Percentiles rank a stretch among this genome's conserved stretches.
Conservation (phyloP, 2,329 filamentous ascomycete genomes). For the Canariomyces notabilis region DNA sequence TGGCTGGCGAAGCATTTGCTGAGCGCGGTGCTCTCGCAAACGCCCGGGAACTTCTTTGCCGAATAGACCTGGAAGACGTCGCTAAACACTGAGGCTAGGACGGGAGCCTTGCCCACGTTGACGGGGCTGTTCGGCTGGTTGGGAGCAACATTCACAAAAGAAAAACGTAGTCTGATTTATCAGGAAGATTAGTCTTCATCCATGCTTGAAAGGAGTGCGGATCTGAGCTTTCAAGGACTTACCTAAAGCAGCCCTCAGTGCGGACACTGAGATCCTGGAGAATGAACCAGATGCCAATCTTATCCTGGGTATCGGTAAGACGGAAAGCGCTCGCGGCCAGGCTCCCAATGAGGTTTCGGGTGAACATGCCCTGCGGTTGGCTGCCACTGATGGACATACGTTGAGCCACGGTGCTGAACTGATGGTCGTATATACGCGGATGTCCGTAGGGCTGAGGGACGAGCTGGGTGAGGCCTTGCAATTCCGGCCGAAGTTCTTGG, state of each 20-base stretch:
- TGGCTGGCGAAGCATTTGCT: constrained; percentile 92
- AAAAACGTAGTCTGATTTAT: constrained; percentile 53
- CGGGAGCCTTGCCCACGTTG: constrained; percentile 71
- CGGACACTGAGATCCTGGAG: constrained; percentile 91
- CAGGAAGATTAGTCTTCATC: constrained; percentile 2
- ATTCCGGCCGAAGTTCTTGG: constrained; percentile 16
- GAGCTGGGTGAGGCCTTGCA: constrained; percentile 19
- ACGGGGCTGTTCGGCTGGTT: constrained; percentile 41
- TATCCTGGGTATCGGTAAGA: constrained; percentile 71
- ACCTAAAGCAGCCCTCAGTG: constrained; percentile 89
- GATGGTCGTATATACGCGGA: constrained; percentile 22
- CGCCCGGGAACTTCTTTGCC: constrained; percentile 96
- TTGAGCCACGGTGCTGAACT: constrained; percentile 19
- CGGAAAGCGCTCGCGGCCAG: constrained; percentile 83
- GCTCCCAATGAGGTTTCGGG: constrained; percentile 89
- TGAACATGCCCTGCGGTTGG: constrained; percentile 78
- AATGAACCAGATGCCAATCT: constrained; percentile 93
- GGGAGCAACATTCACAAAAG: constrained; percentile 73
- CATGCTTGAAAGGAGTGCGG: constrained; percentile 9
- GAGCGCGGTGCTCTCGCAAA: constrained; percentile 85
- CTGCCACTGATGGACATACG: constrained; percentile 37
- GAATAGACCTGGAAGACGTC: constrained; percentile 90
- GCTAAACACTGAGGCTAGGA: constrained; percentile 81
- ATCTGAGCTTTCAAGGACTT: no score
- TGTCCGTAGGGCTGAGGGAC: constrained; percentile 18